Base-by-base conservation (phyloP, 768 basidiomycete species). In the Lanmaoa rubissima region DNA sequence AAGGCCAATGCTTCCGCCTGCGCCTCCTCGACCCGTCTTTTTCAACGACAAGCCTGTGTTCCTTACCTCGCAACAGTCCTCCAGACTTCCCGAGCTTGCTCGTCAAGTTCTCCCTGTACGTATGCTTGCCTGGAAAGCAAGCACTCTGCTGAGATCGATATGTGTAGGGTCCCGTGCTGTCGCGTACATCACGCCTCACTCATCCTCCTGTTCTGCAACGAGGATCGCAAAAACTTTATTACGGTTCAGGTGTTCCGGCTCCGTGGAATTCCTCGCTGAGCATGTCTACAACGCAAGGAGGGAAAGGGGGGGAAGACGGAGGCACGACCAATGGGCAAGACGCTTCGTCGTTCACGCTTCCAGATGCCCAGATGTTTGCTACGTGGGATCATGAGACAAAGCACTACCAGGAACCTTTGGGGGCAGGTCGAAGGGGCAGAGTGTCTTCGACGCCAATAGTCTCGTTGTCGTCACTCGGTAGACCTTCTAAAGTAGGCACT, bases 161-260 rank as follows among this genome's bases (percentile, higher is more conserved):
- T 43, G 19, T n/a, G 58, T 65, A 87, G 82, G 77, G 81, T 17
- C 64, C 83, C 13, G 80, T 89, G 38, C 68, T 82, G 45, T 70
- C 78, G 11, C 82, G 90, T 19, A 83, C 85, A 12, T 84, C 80
- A 10, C 82, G 85, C 5, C 76, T 92, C 16, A 70, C 76, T 0
- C 87, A 90, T 62, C 90, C 90, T 4, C 80, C 85, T 0, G 78
- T 84, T 2, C 77, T 91, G 36, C 74, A 79, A 46, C 81, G 86
- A 16, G 70, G 70, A 7, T 46, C 66, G 2, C 70, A 78, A 49
- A 79, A 73, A 55, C 69, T 79, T 1, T 61, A 66, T 35, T 80
- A 80, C 42, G 79, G 79, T 3, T 55, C 70, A 1, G 73, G 76
- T 6, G 55, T 74, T 17, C 68, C 67, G 11, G 79, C 79, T 16